Conservation (phyloP, 2,329 filamentous ascomycete species). For the Fusarium sp. region DNA sequence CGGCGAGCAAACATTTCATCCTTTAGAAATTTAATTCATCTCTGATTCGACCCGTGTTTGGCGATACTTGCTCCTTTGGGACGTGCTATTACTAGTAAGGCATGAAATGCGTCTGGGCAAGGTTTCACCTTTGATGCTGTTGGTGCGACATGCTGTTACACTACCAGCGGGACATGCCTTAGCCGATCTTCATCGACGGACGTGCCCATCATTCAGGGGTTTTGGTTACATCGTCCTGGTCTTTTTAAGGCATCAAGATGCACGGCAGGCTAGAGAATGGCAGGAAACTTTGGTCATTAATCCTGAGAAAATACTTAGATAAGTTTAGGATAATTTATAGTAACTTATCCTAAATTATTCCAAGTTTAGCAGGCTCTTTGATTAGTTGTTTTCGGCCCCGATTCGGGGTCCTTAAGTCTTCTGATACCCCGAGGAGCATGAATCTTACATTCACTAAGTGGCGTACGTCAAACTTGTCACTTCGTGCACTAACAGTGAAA, state of each 20-base stretch:
- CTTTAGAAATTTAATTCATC: constrained; percentile 17
- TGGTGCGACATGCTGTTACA: constrained; percentile 1
- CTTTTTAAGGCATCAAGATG: constrained; percentile 6
- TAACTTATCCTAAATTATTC: not conserved
- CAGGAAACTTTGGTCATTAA: not conserved
- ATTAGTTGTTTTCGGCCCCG: not conserved
- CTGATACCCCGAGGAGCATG: not conserved
- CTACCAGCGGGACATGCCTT: constrained; percentile 3
- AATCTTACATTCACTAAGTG: not conserved
- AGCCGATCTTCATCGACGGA: constrained; percentile 22
- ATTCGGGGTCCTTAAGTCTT: not conserved
- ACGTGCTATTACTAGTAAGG: constrained; percentile 1
- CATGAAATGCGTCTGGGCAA: constrained; percentile 21
- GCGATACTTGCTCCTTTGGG: constrained; percentile 7
- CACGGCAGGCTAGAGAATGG: not conserved
- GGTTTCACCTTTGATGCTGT: constrained; percentile 21
- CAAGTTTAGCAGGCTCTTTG: not conserved
- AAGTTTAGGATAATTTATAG: not conserved
- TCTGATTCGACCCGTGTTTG: constrained; percentile 5
- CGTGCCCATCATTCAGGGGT: constrained; percentile 12
- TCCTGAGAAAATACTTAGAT: not conserved
- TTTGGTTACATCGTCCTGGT: constrained; percentile 34
- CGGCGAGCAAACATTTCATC: constrained; percentile 49
- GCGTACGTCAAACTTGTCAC: not conserved
- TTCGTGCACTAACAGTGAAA: not conserved